A percentile compares a stretch with the other conserved stretches of the same genome.
Conservation (phyloP, 2,329 filamentous ascomycete genomes). For the Chalaropsis thielavioides region DNA sequence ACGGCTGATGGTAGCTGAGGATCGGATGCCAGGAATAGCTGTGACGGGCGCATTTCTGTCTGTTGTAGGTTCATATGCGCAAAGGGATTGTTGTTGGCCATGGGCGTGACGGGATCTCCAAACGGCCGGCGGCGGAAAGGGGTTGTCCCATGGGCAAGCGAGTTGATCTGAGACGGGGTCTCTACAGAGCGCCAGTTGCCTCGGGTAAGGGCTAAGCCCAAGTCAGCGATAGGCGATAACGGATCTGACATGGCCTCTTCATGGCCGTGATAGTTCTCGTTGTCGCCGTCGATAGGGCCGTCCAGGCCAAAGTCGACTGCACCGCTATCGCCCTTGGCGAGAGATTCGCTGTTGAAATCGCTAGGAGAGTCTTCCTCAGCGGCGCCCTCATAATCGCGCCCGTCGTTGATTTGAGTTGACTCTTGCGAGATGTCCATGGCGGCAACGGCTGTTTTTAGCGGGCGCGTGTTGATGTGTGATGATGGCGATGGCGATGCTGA, state of each 20-base stretch:
- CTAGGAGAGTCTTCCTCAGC: constrained; percentile 19
- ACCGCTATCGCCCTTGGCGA: constrained; percentile 20
- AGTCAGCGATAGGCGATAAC: constrained; percentile 22
- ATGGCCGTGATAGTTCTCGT: constrained; percentile 25
- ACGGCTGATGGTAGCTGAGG: constrained; percentile 38
- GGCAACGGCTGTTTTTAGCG: constrained; percentile 1
- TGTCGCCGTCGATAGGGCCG: constrained; percentile 30
- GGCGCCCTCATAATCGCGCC: constrained; percentile 40
- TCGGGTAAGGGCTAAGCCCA: constrained; percentile 27
- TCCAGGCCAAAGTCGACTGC: constrained; percentile 22
- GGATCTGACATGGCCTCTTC: constrained; percentile 27
- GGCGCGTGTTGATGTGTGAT: neutral
- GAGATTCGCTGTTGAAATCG: constrained; percentile 21
- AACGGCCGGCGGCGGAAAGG: constrained; percentile 22
- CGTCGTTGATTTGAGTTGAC: constrained; percentile 42
- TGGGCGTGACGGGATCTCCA: constrained; percentile 35
- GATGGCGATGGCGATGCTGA: neutral
- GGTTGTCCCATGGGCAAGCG: constrained; percentile 22
- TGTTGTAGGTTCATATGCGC: constrained; percentile 4
- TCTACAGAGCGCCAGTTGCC: constrained; percentile 27
- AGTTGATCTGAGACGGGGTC: constrained; percentile 25
- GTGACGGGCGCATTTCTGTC: constrained; percentile 25
- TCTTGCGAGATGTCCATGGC: constrained; percentile 21
- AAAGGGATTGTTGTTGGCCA: constrained; percentile 36
- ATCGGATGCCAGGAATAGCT: constrained; percentile 37